Evolutionary conservation across 2,329 filamentous ascomycete genomes (phyloP).

Genomic region (Magnaporthiopsis poae): DNA sequence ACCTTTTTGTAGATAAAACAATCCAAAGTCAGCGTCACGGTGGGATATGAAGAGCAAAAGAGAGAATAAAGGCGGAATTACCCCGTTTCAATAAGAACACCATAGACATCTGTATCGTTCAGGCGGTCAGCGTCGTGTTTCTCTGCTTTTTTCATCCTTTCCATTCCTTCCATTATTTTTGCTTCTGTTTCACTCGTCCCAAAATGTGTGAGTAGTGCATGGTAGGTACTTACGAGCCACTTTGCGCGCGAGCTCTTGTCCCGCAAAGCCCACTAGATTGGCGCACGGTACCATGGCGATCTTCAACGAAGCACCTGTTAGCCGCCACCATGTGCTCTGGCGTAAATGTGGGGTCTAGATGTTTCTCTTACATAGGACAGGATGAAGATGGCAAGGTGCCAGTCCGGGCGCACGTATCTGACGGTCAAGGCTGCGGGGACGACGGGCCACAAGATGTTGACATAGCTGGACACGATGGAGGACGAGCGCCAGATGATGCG

Average conservation of each 20-base stretch:
- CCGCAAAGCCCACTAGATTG: constrained; percentile 66
- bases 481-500: constrained; percentile 49
- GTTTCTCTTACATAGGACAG: constrained; percentile 51
- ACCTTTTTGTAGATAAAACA: constrained; percentile 17
- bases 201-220: neutral
- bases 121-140: neutral
- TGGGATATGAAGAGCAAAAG: constrained; percentile 8
- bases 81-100: constrained; percentile 52
- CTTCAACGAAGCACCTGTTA: neutral
- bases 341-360: neutral
- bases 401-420: constrained; percentile 27
- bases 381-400: constrained; percentile 56
- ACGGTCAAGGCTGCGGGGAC: constrained; percentile 64
- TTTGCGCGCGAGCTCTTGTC: constrained; percentile 63
- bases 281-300: constrained; percentile 66
- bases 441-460: constrained; percentile 66
- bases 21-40: neutral
- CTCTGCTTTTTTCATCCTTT: neutral
- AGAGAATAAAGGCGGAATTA: constrained; percentile 4
- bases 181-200: neutral
- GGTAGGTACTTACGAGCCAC: constrained; percentile 44
- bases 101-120: constrained; percentile 43
- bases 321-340: neutral
- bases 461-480: constrained; percentile 50
- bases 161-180: neutral